Percentiles rank a stretch among this genome's conserved stretches.
Conservation (phyloP, 768 basidiomycete species). For the Mycena latifolia region DNA sequence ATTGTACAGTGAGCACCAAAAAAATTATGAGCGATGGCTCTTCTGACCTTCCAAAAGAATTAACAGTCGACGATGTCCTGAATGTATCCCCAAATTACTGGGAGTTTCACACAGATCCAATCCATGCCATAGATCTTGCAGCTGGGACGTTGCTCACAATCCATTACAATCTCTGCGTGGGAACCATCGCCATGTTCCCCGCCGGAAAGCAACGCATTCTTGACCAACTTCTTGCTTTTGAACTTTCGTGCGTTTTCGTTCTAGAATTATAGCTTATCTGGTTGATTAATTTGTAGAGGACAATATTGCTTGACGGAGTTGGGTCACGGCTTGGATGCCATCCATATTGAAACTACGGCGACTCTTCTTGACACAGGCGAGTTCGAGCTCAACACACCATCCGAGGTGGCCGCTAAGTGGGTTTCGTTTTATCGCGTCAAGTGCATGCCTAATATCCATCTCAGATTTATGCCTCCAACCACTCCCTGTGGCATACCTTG, state of each 20-base stretch:
- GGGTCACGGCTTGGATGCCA: slow-evolving; percentile 58
- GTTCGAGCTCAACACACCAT: slow-evolving; percentile 54
- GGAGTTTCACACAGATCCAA: slow-evolving; percentile 37
- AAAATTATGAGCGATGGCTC: neutral
- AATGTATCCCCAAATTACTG: slow-evolving; percentile 49
- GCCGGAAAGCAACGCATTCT: slow-evolving; percentile 41
- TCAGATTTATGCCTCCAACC: slow-evolving; percentile 62
- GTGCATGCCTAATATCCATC: no score
- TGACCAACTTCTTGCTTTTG: neutral
- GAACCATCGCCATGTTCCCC: slow-evolving; percentile 48
- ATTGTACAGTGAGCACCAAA: neutral
- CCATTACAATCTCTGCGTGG: slow-evolving; percentile 39
- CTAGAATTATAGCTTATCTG: no score
- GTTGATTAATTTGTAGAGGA: slow-evolving; percentile 48
- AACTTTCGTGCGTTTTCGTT: no score
- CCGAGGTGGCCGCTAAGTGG: slow-evolving; percentile 41
- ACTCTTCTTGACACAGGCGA: slow-evolving; percentile 51
- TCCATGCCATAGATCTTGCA: neutral
- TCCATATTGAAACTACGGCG: slow-evolving; percentile 58
- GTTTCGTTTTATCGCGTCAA: slow-evolving; percentile 35
- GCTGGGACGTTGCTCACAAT: neutral
- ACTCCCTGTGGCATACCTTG: slow-evolving; percentile 49
- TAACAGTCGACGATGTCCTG: slow-evolving; percentile 48
- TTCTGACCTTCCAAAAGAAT: slow-evolving; percentile 27
- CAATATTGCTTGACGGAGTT: slow-evolving; percentile 60